phyloP scores from a whole-genome alignment of 2,329 filamentous ascomycete species.

The Nakataea oryzae region DNA sequence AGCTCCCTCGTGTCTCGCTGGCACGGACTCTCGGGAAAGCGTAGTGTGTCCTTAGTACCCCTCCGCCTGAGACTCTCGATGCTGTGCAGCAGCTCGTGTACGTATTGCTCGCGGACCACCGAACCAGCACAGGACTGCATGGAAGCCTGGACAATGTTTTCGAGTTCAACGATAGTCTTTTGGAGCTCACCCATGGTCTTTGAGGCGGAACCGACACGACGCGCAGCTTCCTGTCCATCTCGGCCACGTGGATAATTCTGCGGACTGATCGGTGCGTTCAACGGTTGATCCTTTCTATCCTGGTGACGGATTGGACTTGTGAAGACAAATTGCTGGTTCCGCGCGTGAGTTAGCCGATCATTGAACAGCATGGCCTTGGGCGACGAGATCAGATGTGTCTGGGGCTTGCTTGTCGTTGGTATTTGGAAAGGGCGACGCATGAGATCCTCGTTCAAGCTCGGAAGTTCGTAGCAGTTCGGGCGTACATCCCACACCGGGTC shows the following conservation, averaged over 20 bases:
- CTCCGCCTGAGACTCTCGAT: conserved; percentile 5
- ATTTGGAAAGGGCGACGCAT: not conserved
- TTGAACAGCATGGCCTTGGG: not conserved
- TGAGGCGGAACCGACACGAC: not conserved
- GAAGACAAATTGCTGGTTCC: not conserved
- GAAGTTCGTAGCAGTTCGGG: not conserved
- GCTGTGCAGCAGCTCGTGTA: conserved; percentile 2
- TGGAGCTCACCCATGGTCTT: not conserved
- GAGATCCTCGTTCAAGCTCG: not conserved
- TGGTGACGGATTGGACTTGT: not conserved
- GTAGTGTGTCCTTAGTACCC: not conserved
- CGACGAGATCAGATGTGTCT: not conserved
- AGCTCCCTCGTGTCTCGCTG: not conserved
- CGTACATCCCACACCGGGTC: not conserved
- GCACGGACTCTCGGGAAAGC: not conserved
- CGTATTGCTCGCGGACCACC: not conserved
- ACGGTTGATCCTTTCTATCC: not conserved
- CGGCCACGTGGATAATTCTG: no score
- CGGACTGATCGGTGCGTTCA: no score
- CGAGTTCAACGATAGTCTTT: not conserved
- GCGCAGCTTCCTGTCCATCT: not conserved
- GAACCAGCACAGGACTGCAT: not conserved
- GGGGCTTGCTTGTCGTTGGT: not conserved
- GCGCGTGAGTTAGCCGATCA: not conserved
- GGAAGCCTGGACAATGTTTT: not conserved